Base-by-base conservation (phyloP, 2,329 filamentous ascomycete species). In the Pseudopyrenochaeta lycopersici region DNA sequence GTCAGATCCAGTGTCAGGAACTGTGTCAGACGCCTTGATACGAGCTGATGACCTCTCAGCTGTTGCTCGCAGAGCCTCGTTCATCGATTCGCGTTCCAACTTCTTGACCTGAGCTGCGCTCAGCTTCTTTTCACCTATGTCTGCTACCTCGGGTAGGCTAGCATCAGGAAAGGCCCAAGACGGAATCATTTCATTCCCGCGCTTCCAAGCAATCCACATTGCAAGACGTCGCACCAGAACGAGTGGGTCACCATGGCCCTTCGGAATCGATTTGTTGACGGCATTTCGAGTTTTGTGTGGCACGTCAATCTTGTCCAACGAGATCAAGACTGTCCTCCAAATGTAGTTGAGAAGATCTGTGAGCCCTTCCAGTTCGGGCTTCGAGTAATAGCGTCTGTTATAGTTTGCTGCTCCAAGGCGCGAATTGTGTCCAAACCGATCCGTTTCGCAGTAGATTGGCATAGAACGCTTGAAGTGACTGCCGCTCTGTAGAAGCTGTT, bases 131-230 rank as follows among this genome's bases (percentile, higher is more conserved):
- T 82, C 81, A 7, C 58, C 60, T 2, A 58, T 56, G 7, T 74
- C 70, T 15, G 55, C 46, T 11, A 58, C 39, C 46, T 75, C 82
- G 40, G 81, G 80, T 39, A 85, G 77, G 14, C 81, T 77, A 40
- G 80, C 80, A 60, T 86, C 84, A 1, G 83, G 83, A 49, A 84
- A 79, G 35, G 85, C 85, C 86, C 86, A 89, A 39, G 82, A 77
- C 27, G 86, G 85, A 42, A 86, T 83, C 51, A 77, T 77, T 58
- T 88, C 85, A 64, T 88, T 87, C 10, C 87, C 87, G 49, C 84
- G 82, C 69, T 89, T 89, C 86, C 86, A 89, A 2, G 86, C 84
- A 52, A 84, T 81, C 87, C 87, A 89, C 51, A 88, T 78, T 4
- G 85, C 86, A 60, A 89, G 88, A 14, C 75, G 81, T 61, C 82